phyloP scores from a whole-genome alignment of 768 basidiomycete genomes.

The Agaricus subrufescens region DNA sequence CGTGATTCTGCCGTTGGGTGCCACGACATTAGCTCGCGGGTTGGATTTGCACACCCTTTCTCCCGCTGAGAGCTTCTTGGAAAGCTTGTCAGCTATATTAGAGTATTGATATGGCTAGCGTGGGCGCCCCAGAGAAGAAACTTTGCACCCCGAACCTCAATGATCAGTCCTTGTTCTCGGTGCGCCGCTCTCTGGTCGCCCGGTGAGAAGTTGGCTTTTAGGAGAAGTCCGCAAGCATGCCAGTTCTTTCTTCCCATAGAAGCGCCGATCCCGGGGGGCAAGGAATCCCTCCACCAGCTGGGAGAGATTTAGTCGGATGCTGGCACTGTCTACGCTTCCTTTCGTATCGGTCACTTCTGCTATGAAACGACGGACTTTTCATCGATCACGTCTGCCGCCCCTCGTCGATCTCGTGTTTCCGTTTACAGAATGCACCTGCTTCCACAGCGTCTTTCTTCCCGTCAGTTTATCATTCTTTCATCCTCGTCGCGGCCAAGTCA shows the following conservation, averaged over 20 bases:
- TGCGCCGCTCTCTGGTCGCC: conserved; percentile 1
- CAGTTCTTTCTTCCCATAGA: neutral
- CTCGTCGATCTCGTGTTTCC: conserved; percentile 6
- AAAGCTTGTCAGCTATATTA: conserved; percentile 8
- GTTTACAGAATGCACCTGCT: conserved; percentile 2
- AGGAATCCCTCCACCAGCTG: neutral
- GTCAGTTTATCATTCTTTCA: conserved; percentile 8
- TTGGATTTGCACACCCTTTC: conserved; percentile 7
- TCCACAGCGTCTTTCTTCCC: conserved; percentile 1
- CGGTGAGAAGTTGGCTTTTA: neutral
- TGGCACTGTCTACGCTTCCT: conserved; percentile 1
- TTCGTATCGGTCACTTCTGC: conserved; percentile 2
- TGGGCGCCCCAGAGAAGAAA: conserved; percentile 2
- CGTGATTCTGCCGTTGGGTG: conserved; percentile 1
- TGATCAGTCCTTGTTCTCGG: conserved; percentile 3
- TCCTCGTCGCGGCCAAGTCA: conserved; percentile 9
- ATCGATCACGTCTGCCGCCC: neutral
- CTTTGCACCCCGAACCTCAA: neutral
- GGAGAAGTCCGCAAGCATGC: neutral
- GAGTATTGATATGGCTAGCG: conserved; percentile 8
- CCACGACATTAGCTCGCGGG: conserved; percentile 6
- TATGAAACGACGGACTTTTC: conserved; percentile 1
- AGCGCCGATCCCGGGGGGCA: conserved; percentile 7
- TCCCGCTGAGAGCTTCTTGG: conserved; percentile 10
- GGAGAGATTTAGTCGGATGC: neutral